These are phyloP conservation scores for Arachis hypogaea DNA, from an alignment of 306 rosid species.

Conservation along the genomic window DNA sequence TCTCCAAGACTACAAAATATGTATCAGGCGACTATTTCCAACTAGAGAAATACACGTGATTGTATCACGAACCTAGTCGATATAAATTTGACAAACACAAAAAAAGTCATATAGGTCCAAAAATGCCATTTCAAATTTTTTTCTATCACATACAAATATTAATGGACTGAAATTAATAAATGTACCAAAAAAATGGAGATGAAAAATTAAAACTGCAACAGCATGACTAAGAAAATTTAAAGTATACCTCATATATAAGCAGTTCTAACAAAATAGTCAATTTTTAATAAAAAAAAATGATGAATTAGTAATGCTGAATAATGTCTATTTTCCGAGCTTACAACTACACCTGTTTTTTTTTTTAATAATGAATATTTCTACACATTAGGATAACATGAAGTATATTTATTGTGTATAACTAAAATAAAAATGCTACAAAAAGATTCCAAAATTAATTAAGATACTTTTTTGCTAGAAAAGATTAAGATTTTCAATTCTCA, in stretches of 20 bases:
- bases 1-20: constrained; percentile 50
- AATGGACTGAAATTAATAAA: constrained; percentile 2
- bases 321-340: too few species aligned
- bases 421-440: too few species aligned
- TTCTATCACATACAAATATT: constrained; percentile 34
- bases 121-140: constrained; percentile 40
- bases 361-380: too few species aligned
- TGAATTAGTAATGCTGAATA: too few species aligned
- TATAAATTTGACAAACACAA: constrained; percentile 45
- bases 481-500: too few species aligned
- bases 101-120: constrained; percentile 42
- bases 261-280: constrained; percentile 15
- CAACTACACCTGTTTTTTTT: too few species aligned
- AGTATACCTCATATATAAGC: constrained; percentile 44
- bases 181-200: neutral
- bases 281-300: too few species aligned
- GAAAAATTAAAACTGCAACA: neutral
- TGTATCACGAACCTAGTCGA: constrained; percentile 31
- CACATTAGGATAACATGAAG: too few species aligned
- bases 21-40: constrained; percentile 53
- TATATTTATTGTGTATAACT: too few species aligned
- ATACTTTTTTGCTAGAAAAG: too few species aligned
- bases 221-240: constrained; percentile 13
- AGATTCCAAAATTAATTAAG: too few species aligned
- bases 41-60: constrained; percentile 40